Percentiles rank a stretch among this genome's conserved stretches.
Evolutionary conservation across 202 grass and related monocot genomes (phyloP).

Genomic region (Zizania palustris): DNA sequence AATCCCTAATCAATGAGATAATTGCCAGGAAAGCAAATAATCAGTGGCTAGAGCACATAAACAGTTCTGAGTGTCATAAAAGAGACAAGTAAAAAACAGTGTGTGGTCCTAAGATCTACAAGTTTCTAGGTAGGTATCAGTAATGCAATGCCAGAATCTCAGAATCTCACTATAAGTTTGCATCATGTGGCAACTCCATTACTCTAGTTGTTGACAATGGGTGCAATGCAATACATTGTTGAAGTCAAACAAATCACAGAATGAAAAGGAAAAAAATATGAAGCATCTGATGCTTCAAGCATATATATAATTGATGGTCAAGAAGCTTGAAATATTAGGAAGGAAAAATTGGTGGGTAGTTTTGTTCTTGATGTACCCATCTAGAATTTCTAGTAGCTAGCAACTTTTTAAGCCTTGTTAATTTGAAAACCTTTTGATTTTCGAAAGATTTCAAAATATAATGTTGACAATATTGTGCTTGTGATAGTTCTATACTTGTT

Average conservation of each 20-base stretch:
- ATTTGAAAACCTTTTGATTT: neutral
- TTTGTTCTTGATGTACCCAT: neutral
- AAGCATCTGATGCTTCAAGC: neutral
- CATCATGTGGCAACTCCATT: constrained; percentile 32
- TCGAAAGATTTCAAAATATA: neutral
- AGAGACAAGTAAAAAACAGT: neutral
- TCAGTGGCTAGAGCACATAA: constrained; percentile 22
- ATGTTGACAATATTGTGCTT: neutral
- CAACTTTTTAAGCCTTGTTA: neutral
- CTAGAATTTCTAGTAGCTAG: neutral
- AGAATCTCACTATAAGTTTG: constrained; percentile 20
- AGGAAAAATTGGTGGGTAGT: neutral
- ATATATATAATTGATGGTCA: constrained; percentile 12
- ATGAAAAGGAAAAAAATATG: constrained; percentile 15
- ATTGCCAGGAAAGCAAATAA: constrained; percentile 38
- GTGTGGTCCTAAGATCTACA: constrained; percentile 47
- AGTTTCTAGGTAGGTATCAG: constrained; percentile 30
- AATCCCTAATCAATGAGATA: constrained; percentile 38
- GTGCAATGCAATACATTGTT: constrained; percentile 24
- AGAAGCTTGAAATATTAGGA: constrained; percentile 9
- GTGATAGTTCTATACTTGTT: neutral
- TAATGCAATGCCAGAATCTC: constrained; percentile 29
- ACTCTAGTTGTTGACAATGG: constrained; percentile 46
- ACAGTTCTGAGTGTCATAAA: constrained; percentile 2
- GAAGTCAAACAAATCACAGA: constrained; percentile 39